Conservation (phyloP, 2,329 filamentous ascomycete genomes). For the Trematosphaeria pertusa region DNA sequence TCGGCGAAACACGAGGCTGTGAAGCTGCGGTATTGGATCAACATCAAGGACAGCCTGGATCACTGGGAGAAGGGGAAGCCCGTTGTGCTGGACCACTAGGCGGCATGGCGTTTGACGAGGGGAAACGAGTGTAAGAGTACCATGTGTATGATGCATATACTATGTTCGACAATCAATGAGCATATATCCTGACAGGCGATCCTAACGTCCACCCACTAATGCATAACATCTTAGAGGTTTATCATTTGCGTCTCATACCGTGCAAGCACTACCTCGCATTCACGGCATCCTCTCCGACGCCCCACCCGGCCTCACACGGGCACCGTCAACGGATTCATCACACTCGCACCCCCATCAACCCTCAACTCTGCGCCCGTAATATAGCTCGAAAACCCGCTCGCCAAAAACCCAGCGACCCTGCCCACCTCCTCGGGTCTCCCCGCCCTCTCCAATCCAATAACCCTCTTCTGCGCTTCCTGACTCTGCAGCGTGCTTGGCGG, state of each 20-base stretch:
- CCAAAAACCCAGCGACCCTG: conserved; percentile 67
- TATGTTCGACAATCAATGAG: too few relatives aligned
- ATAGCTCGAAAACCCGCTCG: conserved; percentile 68
- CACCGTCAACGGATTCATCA: conserved; percentile 50
- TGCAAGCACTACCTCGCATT: too few relatives aligned
- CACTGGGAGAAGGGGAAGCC: conserved; percentile 83
- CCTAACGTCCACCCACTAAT: too few relatives aligned
- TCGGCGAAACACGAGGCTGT: conserved; percentile 75
- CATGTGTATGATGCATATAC: too few relatives aligned
- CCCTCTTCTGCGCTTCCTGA: conserved; percentile 55
- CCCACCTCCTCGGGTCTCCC: conserved; percentile 66
- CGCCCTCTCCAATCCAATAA: conserved; percentile 65
- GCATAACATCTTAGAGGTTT: too few relatives aligned
- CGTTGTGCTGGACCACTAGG: conserved; percentile 62
- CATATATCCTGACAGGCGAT: too few relatives aligned
- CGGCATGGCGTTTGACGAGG: not conserved
- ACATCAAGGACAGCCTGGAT: conserved; percentile 79
- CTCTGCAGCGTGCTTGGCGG: conserved; percentile 63
- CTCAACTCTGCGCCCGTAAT: conserved; percentile 68
- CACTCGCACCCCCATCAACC: conserved; percentile 65
- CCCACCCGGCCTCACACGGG: conserved; percentile 29
- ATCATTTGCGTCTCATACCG: too few relatives aligned
- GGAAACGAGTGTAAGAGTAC: not conserved
- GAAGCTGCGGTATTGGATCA: conserved; percentile 86
- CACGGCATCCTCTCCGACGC: too few relatives aligned